Evolutionary conservation across 2,329 filamentous ascomycete species (phyloP), one percentile per base, ranked within the genome.

Genomic region (Fusarium sp.): DNA sequence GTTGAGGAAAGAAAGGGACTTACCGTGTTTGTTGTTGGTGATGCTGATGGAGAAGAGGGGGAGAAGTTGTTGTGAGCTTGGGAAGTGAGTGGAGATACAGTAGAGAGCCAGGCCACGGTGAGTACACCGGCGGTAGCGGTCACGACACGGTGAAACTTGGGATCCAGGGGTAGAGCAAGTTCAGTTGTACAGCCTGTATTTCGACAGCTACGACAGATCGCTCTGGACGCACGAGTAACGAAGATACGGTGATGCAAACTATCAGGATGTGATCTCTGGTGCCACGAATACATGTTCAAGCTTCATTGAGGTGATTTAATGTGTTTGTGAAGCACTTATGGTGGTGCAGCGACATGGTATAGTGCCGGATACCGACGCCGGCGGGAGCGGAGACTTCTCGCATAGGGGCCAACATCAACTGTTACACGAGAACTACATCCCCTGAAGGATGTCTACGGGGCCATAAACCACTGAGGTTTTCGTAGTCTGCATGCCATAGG

Each of bases 351-450:
- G 24, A 15, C 18, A 18, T 52, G 14, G 34, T 41, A 41, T 50
- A 34, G 39, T 61, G 45, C 28, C 20, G 13, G 32, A 41, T 26
- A 48, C 30, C 30, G 55, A 61, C 55, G 48, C 20, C 47, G 26
- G 52, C 52, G 41, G 55, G 59, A 55, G 70, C 50, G 22, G 34
- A 22, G 39, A 61, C 55, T 73, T 65, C 30, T 34, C 15, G 41
- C 30, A 56, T 47, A 66, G 13, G 36, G 44, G n/a, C 51, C n/a
- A 39, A 18, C 26, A 17, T 17, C 15, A 48, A 57, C 50, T 55
- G 51, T 58, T 20, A 44, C 54, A 42, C 26, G 6, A 22, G 38
- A 57, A 66, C 17, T 14, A 1, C 7, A 22, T 24, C 48, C 44
- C 28, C 36, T 39, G 22, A 22, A 28, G 12, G 32, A 20, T n/a